Evolutionary conservation across 169 alveolate species (phyloP).

Genomic region (Plasmodium cynomolgi): DNA sequence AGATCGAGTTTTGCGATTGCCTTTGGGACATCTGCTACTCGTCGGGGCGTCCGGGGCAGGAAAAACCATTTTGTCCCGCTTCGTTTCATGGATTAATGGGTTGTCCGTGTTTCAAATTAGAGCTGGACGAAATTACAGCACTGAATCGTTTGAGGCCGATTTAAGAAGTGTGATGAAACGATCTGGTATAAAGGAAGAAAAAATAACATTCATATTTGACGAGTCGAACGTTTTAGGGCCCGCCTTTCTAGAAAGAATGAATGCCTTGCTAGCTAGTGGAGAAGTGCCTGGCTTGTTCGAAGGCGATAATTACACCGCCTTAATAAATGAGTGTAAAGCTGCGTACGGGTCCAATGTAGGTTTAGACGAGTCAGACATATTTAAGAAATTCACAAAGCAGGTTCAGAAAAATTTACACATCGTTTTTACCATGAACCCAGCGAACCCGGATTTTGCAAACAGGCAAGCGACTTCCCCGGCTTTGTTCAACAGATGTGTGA

Average conservation of each 20-base stretch:
- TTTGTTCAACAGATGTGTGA: slow-evolving; percentile 97
- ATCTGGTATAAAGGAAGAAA: slow-evolving; percentile 97
- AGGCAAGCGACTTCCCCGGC: slow-evolving; percentile 98
- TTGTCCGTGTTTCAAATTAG: slow-evolving; percentile 95
- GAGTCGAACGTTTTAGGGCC: slow-evolving; percentile 98
- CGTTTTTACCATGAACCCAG: slow-evolving; percentile 99
- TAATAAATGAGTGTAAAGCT: slow-evolving; percentile 93
- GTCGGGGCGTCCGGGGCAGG: slow-evolving; percentile 99
- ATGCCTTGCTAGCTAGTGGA: slow-evolving; percentile 98
- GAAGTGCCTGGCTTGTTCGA: slow-evolving; percentile 99
- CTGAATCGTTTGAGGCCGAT: slow-evolving; percentile 96
- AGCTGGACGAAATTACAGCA: slow-evolving; percentile 96
- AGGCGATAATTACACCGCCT: slow-evolving; percentile 96
- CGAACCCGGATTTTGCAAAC: slow-evolving; percentile 97
- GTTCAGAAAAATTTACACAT: slow-evolving; percentile 97
- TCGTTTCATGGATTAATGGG: slow-evolving; percentile 97
- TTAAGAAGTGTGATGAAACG: slow-evolving; percentile 96
- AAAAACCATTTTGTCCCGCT: slow-evolving; percentile 95
- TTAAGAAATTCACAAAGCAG: slow-evolving; percentile 93
- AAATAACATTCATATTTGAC: slow-evolving; percentile 97
- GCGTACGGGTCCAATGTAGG: slow-evolving; percentile 88
- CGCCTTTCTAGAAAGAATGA: slow-evolving; percentile 98
- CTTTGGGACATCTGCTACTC: slow-evolving; percentile 95
- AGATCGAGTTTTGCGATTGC: slow-evolving; percentile 97
- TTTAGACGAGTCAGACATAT: slow-evolving; percentile 96